These are phyloP conservation scores for Epithemia pelagica DNA, from an alignment of 108 stramenopile species.

Conservation along the genomic window DNA sequence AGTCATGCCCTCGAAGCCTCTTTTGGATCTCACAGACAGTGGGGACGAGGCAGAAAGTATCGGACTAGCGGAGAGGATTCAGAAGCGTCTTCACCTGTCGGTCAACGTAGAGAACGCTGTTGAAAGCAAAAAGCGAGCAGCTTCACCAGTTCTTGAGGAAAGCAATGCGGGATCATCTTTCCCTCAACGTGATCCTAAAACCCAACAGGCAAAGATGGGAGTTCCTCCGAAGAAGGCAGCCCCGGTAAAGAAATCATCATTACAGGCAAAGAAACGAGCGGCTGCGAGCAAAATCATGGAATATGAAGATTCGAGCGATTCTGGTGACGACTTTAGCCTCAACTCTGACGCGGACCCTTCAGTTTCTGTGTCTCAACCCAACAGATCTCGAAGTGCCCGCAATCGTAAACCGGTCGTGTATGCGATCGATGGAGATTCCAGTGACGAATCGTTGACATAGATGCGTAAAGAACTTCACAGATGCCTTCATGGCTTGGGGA, in stretches of 20 bases:
- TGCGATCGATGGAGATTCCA: not conserved
- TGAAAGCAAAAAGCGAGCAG: not conserved
- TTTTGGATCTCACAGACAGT: not conserved
- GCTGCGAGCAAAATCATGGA: not conserved
- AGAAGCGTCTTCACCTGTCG: not conserved
- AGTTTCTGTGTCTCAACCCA: not conserved
- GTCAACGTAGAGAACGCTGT: not conserved
- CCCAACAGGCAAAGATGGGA: not conserved
- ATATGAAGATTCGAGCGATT: not conserved
- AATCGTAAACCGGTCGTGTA: not conserved
- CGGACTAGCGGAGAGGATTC: not conserved
- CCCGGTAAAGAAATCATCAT: not conserved
- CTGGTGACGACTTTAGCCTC: constrained; percentile 15
- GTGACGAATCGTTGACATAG: not conserved
- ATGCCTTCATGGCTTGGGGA: no score
- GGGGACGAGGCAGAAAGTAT: not conserved
- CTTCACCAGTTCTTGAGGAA: not conserved
- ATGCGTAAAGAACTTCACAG: no score
- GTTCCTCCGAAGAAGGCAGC: not conserved
- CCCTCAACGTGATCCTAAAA: not conserved
- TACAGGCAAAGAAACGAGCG: not conserved
- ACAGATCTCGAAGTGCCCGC: not conserved
- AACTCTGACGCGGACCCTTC: constrained; percentile 4
- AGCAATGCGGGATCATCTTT: no score
- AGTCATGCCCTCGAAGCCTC: not conserved